Conservation (phyloP, 2,329 filamentous ascomycete species). For the Madurella fahalii region DNA sequence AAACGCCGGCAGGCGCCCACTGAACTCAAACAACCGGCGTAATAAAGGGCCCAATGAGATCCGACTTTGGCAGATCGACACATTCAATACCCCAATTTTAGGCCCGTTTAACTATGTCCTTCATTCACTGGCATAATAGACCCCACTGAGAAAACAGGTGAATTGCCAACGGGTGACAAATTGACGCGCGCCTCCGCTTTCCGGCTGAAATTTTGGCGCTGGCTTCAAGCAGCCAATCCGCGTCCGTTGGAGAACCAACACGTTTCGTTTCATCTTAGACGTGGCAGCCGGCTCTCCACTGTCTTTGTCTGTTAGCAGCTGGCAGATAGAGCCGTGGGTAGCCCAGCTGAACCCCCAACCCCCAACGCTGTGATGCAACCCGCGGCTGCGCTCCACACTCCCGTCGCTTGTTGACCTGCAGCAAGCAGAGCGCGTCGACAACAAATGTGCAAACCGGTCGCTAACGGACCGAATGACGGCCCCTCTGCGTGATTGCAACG, state of each 20-base stretch:
- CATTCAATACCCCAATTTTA: conserved; percentile 21
- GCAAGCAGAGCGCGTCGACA: conserved; percentile 1
- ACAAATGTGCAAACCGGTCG: background rate
- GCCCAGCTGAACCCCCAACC: background rate
- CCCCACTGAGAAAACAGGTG: background rate
- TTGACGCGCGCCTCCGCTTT: conserved; percentile 25
- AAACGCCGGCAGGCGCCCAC: background rate
- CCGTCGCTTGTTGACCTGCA: conserved; percentile 1
- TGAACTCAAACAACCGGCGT: background rate
- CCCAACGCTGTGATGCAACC: background rate
- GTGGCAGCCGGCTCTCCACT: conserved; percentile 6
- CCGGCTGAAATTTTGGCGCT: background rate
- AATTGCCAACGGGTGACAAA: background rate
- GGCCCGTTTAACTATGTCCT: background rate
- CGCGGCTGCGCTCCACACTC: conserved; percentile 7
- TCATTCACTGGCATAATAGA: background rate
- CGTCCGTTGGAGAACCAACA: background rate
- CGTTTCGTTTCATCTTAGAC: conserved; percentile 23
- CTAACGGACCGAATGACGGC: background rate
- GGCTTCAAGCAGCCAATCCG: conserved; percentile 19
- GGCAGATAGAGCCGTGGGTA: conserved; percentile 2
- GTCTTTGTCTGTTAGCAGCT: conserved; percentile 10
- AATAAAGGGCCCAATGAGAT: background rate
- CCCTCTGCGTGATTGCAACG: conserved; percentile 7
- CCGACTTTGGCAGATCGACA: background rate